Percentiles rank a stretch among this genome's conserved stretches.
phyloP scores from a whole-genome alignment of 2,329 filamentous ascomycete species.

The Whalleya microplaca region DNA sequence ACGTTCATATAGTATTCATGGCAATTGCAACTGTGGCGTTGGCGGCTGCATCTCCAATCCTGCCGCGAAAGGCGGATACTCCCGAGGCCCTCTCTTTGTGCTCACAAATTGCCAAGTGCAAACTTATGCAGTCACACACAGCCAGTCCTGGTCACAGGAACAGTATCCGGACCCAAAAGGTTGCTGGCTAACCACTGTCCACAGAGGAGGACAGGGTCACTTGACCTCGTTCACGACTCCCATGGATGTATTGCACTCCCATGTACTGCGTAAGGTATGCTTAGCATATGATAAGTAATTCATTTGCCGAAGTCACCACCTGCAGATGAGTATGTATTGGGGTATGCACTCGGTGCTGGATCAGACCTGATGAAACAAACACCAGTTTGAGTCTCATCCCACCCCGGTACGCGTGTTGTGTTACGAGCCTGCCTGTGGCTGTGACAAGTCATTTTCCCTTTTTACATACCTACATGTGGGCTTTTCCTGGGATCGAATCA shows the following conservation, averaged over 20 bases:
- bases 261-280: not conserved
- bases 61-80: slow-evolving; percentile 32
- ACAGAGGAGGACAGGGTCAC: slow-evolving; percentile 21
- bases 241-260: not conserved
- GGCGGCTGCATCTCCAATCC: slow-evolving; percentile 18
- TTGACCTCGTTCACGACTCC: slow-evolving; percentile 22
- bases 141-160: slow-evolving; percentile 36
- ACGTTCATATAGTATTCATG: not conserved
- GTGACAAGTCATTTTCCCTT: not conserved
- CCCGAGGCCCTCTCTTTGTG: slow-evolving; percentile 27
- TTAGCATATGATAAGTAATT: not conserved
- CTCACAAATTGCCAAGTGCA: slow-evolving; percentile 28
- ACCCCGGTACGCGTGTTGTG: not conserved
- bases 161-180: not conserved
- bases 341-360: slow-evolving; percentile 3
- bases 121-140: slow-evolving; percentile 38
- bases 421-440: not conserved
- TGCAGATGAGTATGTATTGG: not conserved
- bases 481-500: too few relatives aligned
- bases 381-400: slow-evolving; percentile 13
- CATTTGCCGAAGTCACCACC: not conserved
- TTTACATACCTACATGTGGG: not conserved
- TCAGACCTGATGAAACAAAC: slow-evolving; percentile 25
- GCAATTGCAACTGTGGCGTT: slow-evolving; percentile 5
- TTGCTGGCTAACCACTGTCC: slow-evolving; percentile 1